A percentile compares a stretch with the other conserved stretches of the same genome.
Conservation (phyloP, 2,329 filamentous ascomycete species). For the Clonostachys rhizophaga region DNA sequence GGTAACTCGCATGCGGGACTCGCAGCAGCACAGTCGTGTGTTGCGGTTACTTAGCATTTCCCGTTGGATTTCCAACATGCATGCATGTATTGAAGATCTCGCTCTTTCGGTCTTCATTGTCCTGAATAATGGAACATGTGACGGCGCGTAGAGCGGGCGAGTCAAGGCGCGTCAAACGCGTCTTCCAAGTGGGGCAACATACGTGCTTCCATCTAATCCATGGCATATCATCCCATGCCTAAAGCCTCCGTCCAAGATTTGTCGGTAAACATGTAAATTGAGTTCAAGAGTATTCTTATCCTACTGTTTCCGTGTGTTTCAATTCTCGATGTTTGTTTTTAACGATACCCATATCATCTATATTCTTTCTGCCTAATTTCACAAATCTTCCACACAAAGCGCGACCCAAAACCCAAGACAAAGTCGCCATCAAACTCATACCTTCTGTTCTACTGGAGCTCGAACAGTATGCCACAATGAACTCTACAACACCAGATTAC, state of each 20-base stretch:
- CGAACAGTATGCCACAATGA: constrained; percentile 6
- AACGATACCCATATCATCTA: background rate
- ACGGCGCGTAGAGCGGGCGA: constrained; percentile 7
- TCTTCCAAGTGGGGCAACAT: constrained; percentile 9
- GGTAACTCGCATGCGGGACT: too few relatives aligned
- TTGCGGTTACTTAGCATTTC: too few relatives aligned
- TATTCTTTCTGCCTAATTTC: background rate
- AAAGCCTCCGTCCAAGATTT: background rate
- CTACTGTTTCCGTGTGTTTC: background rate
- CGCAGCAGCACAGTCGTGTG: too few relatives aligned
- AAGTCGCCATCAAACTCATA: background rate
- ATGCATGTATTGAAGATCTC: too few relatives aligned
- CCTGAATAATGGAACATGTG: constrained; percentile 5
- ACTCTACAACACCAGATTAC: constrained; percentile 18
- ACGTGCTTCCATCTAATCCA: too few relatives aligned
- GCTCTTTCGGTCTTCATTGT: too few relatives aligned
- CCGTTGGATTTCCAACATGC: background rate
- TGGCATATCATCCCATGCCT: background rate
- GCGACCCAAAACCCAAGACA: background rate
- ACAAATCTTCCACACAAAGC: background rate
- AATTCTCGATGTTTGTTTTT: background rate
- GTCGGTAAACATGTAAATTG: background rate
- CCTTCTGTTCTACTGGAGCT: background rate
- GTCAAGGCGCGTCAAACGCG: constrained; percentile 10
- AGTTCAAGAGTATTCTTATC: too few relatives aligned